Evolutionary conservation across 1,139 yeast genomes (phyloP), one percentile per base, ranked within the genome.

Genomic region (Yamadazyma mexicana): DNA sequence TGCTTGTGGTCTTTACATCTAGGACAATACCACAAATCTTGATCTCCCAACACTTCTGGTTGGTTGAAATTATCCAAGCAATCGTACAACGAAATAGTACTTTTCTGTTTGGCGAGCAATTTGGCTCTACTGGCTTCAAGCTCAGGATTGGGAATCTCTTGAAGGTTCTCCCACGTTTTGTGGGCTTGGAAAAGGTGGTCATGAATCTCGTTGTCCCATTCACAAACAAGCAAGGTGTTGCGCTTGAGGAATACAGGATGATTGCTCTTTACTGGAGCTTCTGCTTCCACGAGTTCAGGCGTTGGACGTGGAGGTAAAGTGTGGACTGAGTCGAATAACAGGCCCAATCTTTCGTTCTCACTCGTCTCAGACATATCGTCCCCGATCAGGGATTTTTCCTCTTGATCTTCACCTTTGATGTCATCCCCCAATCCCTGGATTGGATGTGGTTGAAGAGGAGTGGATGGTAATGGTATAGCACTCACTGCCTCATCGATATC

Each of bases 1-100:
- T 87, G 89, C 42, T 89, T 79, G 53, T 88, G 95, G 38, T 87
- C 94, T 53, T 85, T 81, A 66, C 98, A 92, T 18, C 71, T 65
- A 2, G 97, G 95, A 60, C 98, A 92, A 54, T 83, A 89, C 98
- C 98, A 92, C 38, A 89, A 72, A 61, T 92, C 98, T 43, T 87
- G 86, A 39, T 87, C 87, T 10, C 97, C 89, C 33, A 92, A 70
- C 2, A 89, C 79, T 58, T 92, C 98, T 0, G 95, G 84, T 38
- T 80, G 79, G 17, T 95, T 81, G 56, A 92, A 92, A 44, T 81
- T 59, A 29, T 75, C 77, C 35, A 92, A 62, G 55, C 98, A 92
- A 50, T 87, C 94, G 47, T 79, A 76, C 26, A 92, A 68, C 0
- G 85, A 75, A 12, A 87, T 75, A 11, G 70, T 69, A n/a, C 77